Conservation (phyloP, 306 rosid genomes). For the apple (Malus domestica) region DNA sequence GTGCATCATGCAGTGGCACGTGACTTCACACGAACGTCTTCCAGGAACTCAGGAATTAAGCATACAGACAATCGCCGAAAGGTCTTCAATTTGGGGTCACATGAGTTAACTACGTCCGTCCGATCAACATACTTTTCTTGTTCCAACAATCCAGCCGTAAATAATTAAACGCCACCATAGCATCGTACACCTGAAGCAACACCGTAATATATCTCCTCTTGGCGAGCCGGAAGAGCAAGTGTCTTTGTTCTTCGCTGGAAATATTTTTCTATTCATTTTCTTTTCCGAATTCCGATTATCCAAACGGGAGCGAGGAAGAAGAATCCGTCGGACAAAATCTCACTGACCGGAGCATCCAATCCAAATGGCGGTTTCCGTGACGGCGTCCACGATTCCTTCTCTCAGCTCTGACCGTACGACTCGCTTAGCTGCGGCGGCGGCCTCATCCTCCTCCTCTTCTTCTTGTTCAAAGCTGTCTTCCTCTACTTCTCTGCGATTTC, state of each 20-base stretch:
- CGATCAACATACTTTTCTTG: not conserved
- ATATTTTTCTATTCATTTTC: not conserved
- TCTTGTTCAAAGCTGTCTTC: constrained; percentile 20
- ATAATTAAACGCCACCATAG: not conserved
- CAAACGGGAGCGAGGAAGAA: not conserved
- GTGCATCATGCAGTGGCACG: not conserved
- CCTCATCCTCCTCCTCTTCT: constrained; percentile 29
- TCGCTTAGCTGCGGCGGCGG: constrained; percentile 17
- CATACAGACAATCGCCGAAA: not conserved
- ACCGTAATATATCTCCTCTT: not conserved
- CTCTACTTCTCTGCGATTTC: constrained; percentile 41
- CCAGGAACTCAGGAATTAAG: not conserved
- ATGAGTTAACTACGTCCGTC: not conserved
- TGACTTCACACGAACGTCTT: too few species aligned
- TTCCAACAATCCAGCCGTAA: not conserved
- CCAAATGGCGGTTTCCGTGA: constrained; percentile 63
- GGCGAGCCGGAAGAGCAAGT: not conserved
- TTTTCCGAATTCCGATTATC: constrained; percentile 19
- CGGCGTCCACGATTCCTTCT: constrained; percentile 36
- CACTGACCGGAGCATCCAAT: not conserved
- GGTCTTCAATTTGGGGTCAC: not conserved
- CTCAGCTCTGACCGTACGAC: constrained; percentile 28
- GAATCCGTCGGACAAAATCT: not conserved
- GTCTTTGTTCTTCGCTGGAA: not conserved
- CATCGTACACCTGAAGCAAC: not conserved